Evolutionary conservation across 1,284 basidiomycete genomes (phyloP).

Genomic region (Meripilus lineatus): DNA sequence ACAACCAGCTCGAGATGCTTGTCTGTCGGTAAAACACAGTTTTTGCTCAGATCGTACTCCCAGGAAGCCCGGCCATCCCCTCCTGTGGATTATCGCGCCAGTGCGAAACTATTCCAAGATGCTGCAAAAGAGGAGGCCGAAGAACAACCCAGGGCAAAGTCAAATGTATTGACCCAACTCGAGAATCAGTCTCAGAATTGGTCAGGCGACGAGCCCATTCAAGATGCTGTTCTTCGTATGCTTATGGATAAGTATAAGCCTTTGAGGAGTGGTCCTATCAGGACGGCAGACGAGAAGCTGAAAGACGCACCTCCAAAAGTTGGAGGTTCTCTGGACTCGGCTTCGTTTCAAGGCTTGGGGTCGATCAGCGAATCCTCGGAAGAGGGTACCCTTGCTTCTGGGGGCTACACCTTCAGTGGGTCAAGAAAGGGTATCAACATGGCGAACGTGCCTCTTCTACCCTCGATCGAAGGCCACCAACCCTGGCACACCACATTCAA

Average conservation of each 20-base stretch:
- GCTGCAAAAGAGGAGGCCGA: constrained; percentile 48
- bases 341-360: constrained; percentile 2
- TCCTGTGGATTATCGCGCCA: constrained; percentile 38
- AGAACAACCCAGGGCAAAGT: constrained; percentile 25
- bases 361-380: not conserved
- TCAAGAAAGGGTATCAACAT: constrained; percentile 6
- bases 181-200: constrained; percentile 51
- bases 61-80: too few relatives aligned
- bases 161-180: constrained; percentile 24
- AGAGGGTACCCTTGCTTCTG: not conserved
- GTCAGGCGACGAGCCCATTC: constrained; percentile 71
- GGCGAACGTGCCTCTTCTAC: constrained; percentile 40
- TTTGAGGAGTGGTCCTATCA: constrained; percentile 55
- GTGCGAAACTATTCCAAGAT: constrained; percentile 69
- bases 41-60: too few relatives aligned
- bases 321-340: constrained; percentile 6
- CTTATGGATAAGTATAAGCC: constrained; percentile 84
- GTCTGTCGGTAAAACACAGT: too few relatives aligned
- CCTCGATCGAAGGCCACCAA: constrained; percentile 48
- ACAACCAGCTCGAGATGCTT: too few relatives aligned
- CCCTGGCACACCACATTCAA: constrained; percentile 72
- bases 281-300: constrained; percentile 72
- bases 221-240: constrained; percentile 79
- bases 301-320: constrained; percentile 41
- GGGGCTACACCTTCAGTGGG: not conserved